Base-by-base conservation (phyloP, 768 basidiomycete genomes). In the Tricholoma furcatifolium region DNA sequence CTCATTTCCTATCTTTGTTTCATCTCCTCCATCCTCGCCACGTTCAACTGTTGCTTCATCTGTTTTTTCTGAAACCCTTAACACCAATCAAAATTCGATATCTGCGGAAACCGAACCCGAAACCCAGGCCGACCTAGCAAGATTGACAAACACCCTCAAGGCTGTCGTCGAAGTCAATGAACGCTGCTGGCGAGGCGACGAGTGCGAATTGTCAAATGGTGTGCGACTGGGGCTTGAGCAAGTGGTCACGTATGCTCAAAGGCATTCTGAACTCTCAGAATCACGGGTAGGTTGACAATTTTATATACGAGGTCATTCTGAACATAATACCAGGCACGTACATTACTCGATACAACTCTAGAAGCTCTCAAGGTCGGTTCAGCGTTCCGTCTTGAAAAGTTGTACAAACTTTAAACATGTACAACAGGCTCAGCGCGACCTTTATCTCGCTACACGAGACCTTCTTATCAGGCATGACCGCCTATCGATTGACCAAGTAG, bases 401-500 rank as follows among this genome's bases (percentile, higher is more conserved):
- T 15, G 40, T n/a, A n/a, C n/a, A n/a, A n/a, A n/a, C 43, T 30
- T 30, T 47, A 17, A n/a, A 44, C 20, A 50, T 5, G 50, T 43
- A 3, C 12, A 6, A 40, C 71, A 93, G 83, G 71, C 71, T 42
- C 85, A 97, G 70, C 83, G 91, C 24, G 91, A 95, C 66, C 75
- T 98, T 7, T 95, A 93, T 65, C 74, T 93, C 45, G 87, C 93
- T 6, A 87, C 88, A 64, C 83, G 91, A 34, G 94, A 97, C 61
- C 77, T 96, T 6, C 89, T 95, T 65, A 75, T 86, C 48, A 84
- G 94, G 18, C 88, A 93, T 59, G 93, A 95, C 57, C 84, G 91
- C n/a, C 78, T 95, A 39, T 91, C 93, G 0, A 78, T 84, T 35
- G 96, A 98, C 63, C 85, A 89, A 57, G 91, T 93, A 2, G 93